Base-by-base conservation (phyloP, 2,329 filamentous ascomycete species). In the Nigrospora osmanthi region DNA sequence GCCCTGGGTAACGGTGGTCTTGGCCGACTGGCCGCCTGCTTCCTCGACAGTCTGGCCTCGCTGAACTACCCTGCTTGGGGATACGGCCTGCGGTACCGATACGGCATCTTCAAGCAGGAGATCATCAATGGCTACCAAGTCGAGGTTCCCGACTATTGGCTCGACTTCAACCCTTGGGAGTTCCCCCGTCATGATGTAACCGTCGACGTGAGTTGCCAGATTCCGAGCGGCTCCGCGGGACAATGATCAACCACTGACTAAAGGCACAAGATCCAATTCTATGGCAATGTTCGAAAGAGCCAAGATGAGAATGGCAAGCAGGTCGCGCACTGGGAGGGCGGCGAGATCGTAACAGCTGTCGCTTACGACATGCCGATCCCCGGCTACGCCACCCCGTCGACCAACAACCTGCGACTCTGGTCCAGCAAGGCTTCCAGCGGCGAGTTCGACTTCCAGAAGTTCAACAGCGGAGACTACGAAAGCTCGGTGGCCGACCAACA, bases 141-240 rank as follows among this genome's bases (percentile, higher is more conserved):
- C 52, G 93, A 98, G 62, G 87, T 97, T 47, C 93, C 93, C 16
- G 93, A 98, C 65, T 97, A 98, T 70, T 98, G 93, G 93, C 80
- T 98, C 44, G 93, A 97, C 64, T 96, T 97, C 68, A 98, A 98
- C 67, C 93, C 93, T 1, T 98, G 93, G 93, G 93, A 98, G 64
- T 98, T 97, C 59, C 89, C 90, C 36, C 80, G 93, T 54, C 89
- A 96, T 64, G 93, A 98, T 62, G 87, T 98, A 49, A 90, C 86
- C 2, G 90, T 98, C 19, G 88, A 97, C 67, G 79, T 82, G 59
- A 69, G 78, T 62, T 37, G 31, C n/a, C 11, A 19, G 4, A 23
- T 39, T 4, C 23, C 7, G 9, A 28, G 10, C 9, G 23, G 9
- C 23, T 4, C 23, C 23, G 23, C 10, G 23, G 2, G 23, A 28